Conservation (phyloP, 805 yeast genomes). For the Candida railenensis region DNA sequence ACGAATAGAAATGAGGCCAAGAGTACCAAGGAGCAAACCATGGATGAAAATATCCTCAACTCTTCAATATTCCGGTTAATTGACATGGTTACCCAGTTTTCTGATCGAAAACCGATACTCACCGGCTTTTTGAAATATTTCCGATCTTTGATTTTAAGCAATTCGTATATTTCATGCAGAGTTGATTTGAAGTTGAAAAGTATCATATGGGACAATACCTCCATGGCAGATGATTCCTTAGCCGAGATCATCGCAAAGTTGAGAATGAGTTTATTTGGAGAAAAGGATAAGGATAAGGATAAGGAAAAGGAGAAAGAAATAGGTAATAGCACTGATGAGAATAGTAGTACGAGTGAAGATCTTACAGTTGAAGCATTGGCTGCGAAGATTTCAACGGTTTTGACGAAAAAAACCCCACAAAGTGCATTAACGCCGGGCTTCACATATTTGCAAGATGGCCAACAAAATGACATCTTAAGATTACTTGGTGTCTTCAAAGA, state of each 20-base stretch:
- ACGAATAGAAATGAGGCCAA: background rate
- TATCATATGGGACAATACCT: background rate
- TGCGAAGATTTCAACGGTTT: background rate
- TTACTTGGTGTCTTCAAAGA: background rate
- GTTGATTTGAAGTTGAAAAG: background rate
- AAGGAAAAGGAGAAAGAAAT: background rate
- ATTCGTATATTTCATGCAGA: background rate
- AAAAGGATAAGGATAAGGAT: background rate
- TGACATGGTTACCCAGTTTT: constrained; percentile 17
- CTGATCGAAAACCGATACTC: constrained; percentile 17
- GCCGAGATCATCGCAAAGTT: background rate
- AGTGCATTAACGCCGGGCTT: background rate
- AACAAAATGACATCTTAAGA: background rate
- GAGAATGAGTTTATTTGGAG: background rate
- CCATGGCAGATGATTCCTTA: background rate
- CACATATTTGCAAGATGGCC: background rate
- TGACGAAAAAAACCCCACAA: background rate
- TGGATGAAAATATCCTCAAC: constrained; percentile 4
- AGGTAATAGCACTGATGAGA: background rate
- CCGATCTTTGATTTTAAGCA: background rate
- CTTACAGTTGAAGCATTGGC: background rate
- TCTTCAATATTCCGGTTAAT: constrained; percentile 18
- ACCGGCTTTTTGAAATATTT: constrained; percentile 8
- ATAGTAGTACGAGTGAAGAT: no score
- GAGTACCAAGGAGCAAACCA: background rate